Percentiles rank a stretch among this genome's conserved stretches.
These are phyloP conservation scores for Lasiodiplodia theobromae DNA, from an alignment of 2,329 filamentous ascomycete species.

Conservation along the genomic window DNA sequence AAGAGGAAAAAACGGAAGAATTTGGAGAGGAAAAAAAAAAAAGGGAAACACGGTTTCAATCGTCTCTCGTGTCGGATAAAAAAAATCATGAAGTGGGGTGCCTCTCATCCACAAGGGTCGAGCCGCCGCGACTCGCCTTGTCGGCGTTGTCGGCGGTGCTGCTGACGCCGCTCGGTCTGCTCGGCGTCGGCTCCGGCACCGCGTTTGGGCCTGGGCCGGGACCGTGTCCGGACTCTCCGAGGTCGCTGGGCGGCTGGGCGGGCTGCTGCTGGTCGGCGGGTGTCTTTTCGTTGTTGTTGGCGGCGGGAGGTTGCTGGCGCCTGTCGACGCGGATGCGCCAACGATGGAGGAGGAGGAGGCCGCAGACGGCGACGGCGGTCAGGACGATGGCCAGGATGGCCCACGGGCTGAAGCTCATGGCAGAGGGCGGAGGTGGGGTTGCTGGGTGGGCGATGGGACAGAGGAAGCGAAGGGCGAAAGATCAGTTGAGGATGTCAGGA, in stretches of 20 bases:
- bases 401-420: slow-evolving; percentile 15
- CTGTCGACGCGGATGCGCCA: slow-evolving; percentile 20
- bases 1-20: background rate
- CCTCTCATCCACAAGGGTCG: background rate
- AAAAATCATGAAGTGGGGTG: background rate
- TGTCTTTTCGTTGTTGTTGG: background rate
- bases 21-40: background rate
- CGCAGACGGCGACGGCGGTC: slow-evolving; percentile 11
- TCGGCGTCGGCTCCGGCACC: background rate
- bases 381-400: slow-evolving; percentile 22
- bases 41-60: background rate
- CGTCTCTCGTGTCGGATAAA: background rate
- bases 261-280: background rate
- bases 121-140: background rate
- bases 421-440: background rate
- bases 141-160: background rate
- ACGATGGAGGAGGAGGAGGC: slow-evolving; percentile 5
- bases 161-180: slow-evolving; percentile 17
- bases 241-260: slow-evolving; percentile 1
- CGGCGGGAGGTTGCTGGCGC: background rate
- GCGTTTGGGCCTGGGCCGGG: background rate
- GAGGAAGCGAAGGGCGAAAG: background rate
- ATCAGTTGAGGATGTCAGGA: background rate
- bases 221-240: slow-evolving; percentile 7
- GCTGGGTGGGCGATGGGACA: background rate